Evolutionary conservation across 371 early-diverging fungal genomes (phyloP).

Genomic region (Mortierella sp.): DNA sequence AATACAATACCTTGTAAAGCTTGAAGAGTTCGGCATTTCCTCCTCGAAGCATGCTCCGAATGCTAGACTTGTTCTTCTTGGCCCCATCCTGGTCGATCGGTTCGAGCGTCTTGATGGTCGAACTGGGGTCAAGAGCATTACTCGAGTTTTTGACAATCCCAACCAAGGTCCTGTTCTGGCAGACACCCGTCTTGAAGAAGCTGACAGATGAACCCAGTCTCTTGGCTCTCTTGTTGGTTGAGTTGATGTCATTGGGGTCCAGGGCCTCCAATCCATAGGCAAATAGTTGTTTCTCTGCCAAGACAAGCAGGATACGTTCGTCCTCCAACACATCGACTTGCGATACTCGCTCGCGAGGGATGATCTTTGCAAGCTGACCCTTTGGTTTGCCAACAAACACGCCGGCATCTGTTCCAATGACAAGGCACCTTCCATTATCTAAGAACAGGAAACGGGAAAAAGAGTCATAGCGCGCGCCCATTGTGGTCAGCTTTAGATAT

Average conservation of each 20-base stretch:
- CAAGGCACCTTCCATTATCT: constrained; percentile 73
- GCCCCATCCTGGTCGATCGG: constrained; percentile 67
- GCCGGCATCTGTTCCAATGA: constrained; percentile 88
- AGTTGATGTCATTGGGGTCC: constrained; percentile 57
- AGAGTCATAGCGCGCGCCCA: background rate
- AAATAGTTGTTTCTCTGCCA: constrained; percentile 85
- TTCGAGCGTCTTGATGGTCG: constrained; percentile 81
- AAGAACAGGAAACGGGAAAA: background rate
- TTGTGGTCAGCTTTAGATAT: too few relatives aligned
- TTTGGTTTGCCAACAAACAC: constrained; percentile 68
- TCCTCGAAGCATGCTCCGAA: constrained; percentile 60
- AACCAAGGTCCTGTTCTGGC: constrained; percentile 75
- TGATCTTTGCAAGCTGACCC: constrained; percentile 60
- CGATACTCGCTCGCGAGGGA: constrained; percentile 83
- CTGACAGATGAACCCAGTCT: constrained; percentile 82
- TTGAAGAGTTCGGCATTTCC: constrained; percentile 66
- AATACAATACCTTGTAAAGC: constrained; percentile 67
- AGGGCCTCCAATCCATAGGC: constrained; percentile 80
- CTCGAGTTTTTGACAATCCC: constrained; percentile 75
- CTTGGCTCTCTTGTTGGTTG: constrained; percentile 61
- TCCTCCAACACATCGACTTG: constrained; percentile 88
- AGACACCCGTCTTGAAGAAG: constrained; percentile 87
- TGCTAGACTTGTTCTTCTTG: constrained; percentile 62
- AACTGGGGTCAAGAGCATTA: constrained; percentile 62
- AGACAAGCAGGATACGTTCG: constrained; percentile 76